Evolutionary conservation across 352 stramenopile species (phyloP), one percentile per base, ranked within the genome.

Genomic region (Nothophytophthora sp.): DNA sequence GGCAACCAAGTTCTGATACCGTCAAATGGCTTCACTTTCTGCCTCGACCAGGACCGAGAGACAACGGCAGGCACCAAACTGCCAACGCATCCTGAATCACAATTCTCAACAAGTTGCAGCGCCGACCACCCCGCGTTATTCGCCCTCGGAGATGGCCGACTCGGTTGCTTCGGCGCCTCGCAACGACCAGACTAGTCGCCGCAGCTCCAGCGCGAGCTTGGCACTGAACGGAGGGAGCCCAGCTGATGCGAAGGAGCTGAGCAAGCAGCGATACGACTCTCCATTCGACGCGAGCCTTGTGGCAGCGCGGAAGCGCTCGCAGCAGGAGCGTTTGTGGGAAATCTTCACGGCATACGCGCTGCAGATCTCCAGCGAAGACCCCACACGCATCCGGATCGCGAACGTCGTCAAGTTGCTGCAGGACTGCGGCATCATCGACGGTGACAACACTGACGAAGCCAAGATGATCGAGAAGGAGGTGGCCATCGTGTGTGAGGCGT

Each of bases 381-480:
- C 82, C 18, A 89, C 80, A 18, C 65, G 72, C 24, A 87, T 93
- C 53, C 76, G 80, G 47, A 63, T 86, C 16, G 60, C 59, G 43
- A 89, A 74, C 34, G 72, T 91, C 19, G 73, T 89, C 37, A 85
- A 83, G 42, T 65, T 93, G 16, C 70, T 93, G 37, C 82, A 93
- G 39, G 80, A 91, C 48, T 91, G 82, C 49, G 73, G 70, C 3
- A 70, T 90, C 37, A 87, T 90, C 53, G 77, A 90, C 28, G 45
- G 60, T 15, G 57, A 70, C 19, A 59, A 69, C 35, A 81, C 63
- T 1, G 73, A 77, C 18, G 68, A 83, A 32, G 71, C 77, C 25
- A 86, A 80, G 50, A 73, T 86, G 54, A 64, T 88, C 45, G 73
- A 90, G 36, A 88, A 79, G 41, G 80, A 88, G 38, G 72, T 89